These are phyloP conservation scores for Penicillium sp. DNA, from an alignment of 2,329 filamentous ascomycete species.

Conservation along the genomic window DNA sequence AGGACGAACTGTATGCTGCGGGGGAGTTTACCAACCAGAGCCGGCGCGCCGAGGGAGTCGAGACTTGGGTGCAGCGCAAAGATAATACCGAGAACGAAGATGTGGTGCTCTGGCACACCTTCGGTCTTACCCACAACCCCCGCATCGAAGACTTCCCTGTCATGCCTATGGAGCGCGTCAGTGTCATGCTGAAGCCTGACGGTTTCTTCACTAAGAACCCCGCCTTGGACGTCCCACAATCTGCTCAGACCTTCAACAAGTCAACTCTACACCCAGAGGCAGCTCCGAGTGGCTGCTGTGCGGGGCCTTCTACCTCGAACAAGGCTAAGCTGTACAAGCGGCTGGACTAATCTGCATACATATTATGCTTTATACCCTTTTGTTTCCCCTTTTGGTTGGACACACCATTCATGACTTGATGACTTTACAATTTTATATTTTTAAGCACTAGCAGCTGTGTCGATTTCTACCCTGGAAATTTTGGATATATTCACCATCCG, in stretches of 20 bases:
- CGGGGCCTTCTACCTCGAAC: slow-evolving; percentile 16
- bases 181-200: slow-evolving; percentile 50
- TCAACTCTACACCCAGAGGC: slow-evolving; percentile 34
- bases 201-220: slow-evolving; percentile 57
- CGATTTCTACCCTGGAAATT: neutral
- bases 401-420: neutral
- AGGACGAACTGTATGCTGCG: slow-evolving; percentile 54
- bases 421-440: neutral
- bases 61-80: slow-evolving; percentile 51
- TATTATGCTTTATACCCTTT: neutral
- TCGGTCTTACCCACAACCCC: slow-evolving; percentile 64
- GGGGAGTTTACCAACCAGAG: slow-evolving; percentile 60
- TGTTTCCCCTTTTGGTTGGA: neutral
- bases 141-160: slow-evolving; percentile 67
- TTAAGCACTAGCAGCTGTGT: neutral
- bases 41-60: slow-evolving; percentile 54
- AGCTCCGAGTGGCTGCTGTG: slow-evolving; percentile 15
- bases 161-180: slow-evolving; percentile 62
- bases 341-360: slow-evolving; percentile 16
- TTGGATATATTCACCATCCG: neutral
- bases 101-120: slow-evolving; percentile 41
- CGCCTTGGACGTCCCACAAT: slow-evolving; percentile 48
- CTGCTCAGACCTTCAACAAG: slow-evolving; percentile 44
- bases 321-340: slow-evolving; percentile 36
- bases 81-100: slow-evolving; percentile 51